phyloP scores from a whole-genome alignment of 495 filamentous ascomycete genomes.

The Neurospora discreta region DNA sequence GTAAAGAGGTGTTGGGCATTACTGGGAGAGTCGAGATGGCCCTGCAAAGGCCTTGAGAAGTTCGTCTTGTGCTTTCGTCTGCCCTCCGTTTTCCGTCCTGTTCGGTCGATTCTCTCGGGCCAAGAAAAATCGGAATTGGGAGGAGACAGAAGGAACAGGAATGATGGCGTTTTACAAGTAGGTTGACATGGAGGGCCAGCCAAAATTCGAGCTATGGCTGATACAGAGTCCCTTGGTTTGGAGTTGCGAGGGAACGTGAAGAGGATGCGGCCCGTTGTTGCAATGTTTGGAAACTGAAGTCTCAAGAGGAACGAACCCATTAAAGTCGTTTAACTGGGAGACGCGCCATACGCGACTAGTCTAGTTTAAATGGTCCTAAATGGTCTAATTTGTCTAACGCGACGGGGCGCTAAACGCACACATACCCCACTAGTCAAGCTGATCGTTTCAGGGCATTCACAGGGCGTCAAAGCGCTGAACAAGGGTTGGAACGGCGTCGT shows the following conservation, averaged over 20 bases:
- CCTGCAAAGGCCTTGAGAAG: neutral
- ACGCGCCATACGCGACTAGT: neutral
- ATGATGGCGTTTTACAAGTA: neutral
- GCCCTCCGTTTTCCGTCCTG: neutral
- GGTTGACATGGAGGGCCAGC: neutral
- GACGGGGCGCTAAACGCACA: neutral
- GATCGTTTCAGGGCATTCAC: neutral
- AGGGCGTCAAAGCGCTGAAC: neutral
- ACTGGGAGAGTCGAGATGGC: neutral
- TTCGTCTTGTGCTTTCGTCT: neutral
- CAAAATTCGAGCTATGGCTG: neutral
- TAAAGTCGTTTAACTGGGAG: neutral
- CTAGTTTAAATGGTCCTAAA: too few relatives aligned
- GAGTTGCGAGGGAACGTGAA: neutral
- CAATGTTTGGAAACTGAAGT: neutral
- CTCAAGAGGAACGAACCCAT: neutral
- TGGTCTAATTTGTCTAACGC: neutral
- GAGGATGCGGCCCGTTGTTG: neutral
- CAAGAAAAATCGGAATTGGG: neutral
- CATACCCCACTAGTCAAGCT: neutral
- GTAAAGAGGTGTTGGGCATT: constrained; percentile 42
- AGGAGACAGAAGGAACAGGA: neutral
- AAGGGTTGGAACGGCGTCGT: neutral
- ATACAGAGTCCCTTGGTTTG: neutral
- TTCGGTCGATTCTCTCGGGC: neutral